A percentile compares a stretch with the other conserved stretches of the same genome.
Evolutionary conservation across 495 filamentous ascomycete genomes (phyloP).

Genomic region (Venustampulla echinocandica): DNA sequence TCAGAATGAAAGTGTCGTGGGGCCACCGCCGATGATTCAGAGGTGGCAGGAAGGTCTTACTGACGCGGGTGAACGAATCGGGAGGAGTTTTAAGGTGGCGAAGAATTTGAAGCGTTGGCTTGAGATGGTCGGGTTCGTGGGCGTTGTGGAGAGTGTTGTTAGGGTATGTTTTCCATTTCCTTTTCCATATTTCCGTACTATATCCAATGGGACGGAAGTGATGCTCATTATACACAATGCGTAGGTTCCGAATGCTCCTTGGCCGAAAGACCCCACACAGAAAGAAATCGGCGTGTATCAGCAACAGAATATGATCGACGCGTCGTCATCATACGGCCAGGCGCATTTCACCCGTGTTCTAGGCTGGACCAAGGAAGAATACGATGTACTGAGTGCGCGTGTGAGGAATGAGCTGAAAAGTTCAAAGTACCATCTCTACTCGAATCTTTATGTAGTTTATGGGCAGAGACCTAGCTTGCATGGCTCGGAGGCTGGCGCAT

Average conservation of each 20-base stretch:
- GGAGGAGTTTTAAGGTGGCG: conserved; percentile 5
- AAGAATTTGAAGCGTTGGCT: not conserved
- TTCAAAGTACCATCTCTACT: conserved; percentile 1
- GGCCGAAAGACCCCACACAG: not conserved
- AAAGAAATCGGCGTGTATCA: conserved; percentile 7
- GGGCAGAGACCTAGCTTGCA: conserved; percentile 1
- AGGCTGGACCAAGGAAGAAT: conserved; percentile 3
- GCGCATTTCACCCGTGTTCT: conserved; percentile 5
- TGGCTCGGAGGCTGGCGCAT: too few relatives aligned
- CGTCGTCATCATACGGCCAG: not conserved
- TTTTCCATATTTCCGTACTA: not conserved
- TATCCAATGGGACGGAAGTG: too few relatives aligned
- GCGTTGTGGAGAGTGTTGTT: not conserved
- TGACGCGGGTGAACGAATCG: conserved; percentile 3
- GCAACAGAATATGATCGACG: conserved; percentile 7
- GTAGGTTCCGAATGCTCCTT: conserved; percentile 1
- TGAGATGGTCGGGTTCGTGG: not conserved
- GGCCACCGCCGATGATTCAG: not conserved
- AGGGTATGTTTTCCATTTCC: not conserved
- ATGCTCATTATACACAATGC: too few relatives aligned
- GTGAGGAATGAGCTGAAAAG: conserved; percentile 2
- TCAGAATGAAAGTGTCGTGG: not conserved
- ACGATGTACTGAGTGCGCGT: conserved; percentile 2
- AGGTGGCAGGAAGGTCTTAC: conserved; percentile 1
- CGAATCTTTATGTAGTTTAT: conserved; percentile 6